Conservation (phyloP, 2,329 filamentous ascomycete species). For the Fusarium tanahbumbuense region DNA sequence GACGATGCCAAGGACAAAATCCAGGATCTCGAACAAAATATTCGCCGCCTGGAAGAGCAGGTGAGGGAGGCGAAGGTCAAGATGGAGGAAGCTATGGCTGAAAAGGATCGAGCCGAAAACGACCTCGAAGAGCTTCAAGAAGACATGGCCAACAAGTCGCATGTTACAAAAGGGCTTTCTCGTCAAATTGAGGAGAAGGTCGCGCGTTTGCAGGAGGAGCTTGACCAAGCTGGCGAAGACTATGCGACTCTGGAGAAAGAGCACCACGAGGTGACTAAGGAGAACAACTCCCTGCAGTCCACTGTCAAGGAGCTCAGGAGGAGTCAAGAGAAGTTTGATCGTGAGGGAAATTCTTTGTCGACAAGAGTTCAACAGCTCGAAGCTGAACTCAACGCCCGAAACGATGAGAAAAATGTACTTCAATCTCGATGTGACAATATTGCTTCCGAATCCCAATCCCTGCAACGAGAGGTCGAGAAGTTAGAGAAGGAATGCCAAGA, state of each 20-base stretch:
- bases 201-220: slow-evolving; percentile 72
- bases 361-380: slow-evolving; percentile 66
- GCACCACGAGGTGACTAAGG: slow-evolving; percentile 58
- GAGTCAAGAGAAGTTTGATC: slow-evolving; percentile 48
- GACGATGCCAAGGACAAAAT: slow-evolving; percentile 69
- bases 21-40: slow-evolving; percentile 66
- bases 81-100: slow-evolving; percentile 63
- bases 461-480: slow-evolving; percentile 72
- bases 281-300: slow-evolving; percentile 58
- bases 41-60: slow-evolving; percentile 66
- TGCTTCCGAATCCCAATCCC: slow-evolving; percentile 71
- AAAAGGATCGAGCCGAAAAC: slow-evolving; percentile 68
- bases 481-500: slow-evolving; percentile 61
- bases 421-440: slow-evolving; percentile 76
- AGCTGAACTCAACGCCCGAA: slow-evolving; percentile 68
- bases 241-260: slow-evolving; percentile 65
- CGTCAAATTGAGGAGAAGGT: slow-evolving; percentile 80
- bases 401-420: slow-evolving; percentile 75
- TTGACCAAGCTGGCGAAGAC: slow-evolving; percentile 64
- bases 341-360: slow-evolving; percentile 53
- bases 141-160: slow-evolving; percentile 82
- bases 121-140: slow-evolving; percentile 76
- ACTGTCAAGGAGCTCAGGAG: slow-evolving; percentile 57
- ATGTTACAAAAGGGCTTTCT: slow-evolving; percentile 78
- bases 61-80: slow-evolving; percentile 66